Evolutionary conservation across 169 alveolate genomes (phyloP), one percentile per base, ranked within the genome.

Genomic region (Eimeria acervulina): DNA sequence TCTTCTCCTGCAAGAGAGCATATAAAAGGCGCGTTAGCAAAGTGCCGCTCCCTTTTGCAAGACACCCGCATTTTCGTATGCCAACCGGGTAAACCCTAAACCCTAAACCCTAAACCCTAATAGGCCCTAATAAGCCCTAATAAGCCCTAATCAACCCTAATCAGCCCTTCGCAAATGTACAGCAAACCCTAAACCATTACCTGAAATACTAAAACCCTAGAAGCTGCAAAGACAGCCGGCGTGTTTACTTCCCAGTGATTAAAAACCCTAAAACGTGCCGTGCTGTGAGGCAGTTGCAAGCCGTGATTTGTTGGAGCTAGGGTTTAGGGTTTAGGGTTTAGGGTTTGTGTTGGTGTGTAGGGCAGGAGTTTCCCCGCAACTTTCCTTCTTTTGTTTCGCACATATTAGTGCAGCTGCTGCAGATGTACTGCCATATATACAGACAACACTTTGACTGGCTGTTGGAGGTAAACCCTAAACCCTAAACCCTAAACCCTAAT

Each of bases 401-500:
- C 80, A 72, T 90, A 21, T 31, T 90, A 23, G 40, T 40, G 0
- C 95, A 74, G 44, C 74, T 90, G 59, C 38, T 90, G 59, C 95
- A 74, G 55, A 38, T 90, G 74, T 90, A 90, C 78, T 42, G 80
- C 80, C 95, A 90, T 52, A 55, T 90, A 85, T 90, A 90, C 95
- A n/a, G 89, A 13, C 90, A 90, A 23, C 95, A 90, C 52, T 90
- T 90, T 42, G 78, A 72, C 23, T 47, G 40, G 72, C 44, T 90
- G 21, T 55, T 52, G 10, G 89, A 68, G 89, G 95, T 90, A 70
- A 47, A 44, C 61, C 42, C 42, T 68, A n/a, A n/a, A 68, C 80
- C 80, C 80, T 68, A 63, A 63, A 63, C 74, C 80, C 80, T 68
- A 68, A 68, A 68, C 80, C 80, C 80, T 68, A 6, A 21, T 23